Base-by-base conservation (phyloP, 139 green algal species). In the Micromonas pusilla region DNA sequence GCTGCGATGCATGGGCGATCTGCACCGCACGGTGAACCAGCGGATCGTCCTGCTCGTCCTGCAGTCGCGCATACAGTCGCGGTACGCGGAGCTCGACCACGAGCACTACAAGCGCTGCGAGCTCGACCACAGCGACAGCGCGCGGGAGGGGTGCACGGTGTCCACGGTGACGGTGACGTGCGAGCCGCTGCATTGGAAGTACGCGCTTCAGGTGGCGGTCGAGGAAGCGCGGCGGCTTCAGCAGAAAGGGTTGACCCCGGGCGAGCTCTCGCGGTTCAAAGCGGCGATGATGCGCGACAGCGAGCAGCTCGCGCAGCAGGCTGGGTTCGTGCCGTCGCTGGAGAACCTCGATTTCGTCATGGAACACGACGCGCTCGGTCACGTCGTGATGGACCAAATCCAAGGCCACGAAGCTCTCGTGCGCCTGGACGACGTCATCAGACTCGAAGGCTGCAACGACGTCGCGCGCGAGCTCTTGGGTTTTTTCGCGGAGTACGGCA, bases 281-380 rank as follows among this genome's bases (percentile, higher is more conserved):
- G 77, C 81, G 23, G 92, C 92, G 23, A 90, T 98, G 74, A 75
- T 97, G 81, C 84, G 91, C 26, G 94, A 98, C 89, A 90, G 77
- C 52, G 90, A 91, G 70, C 94, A 97, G 83, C 81, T 93, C 73
- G 86, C 91, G 6, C 88, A 94, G 74, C 90, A 93, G 78, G 83
- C 85, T 66, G 91, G 92, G 83, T 91, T 81, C 79, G 91, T 97
- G 37, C 87, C 90, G 52, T 88, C 73, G 53, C 66, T 94, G 34
- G 92, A 99, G 85, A 97, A 91, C 57, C 89, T 99, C 72, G 93
- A 99, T 76, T 98, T 97, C 83, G 83, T 97, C 62, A 99, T 99
- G 95, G 95, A 99, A 86, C 91, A 74, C 78, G 85, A 97, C 64
- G 94, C 95, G 21, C 89, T 96, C 67, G 91, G 91, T 0, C 91